phyloP scores from a whole-genome alignment of 768 basidiomycete species.

The Pisolithus tinctorius region DNA sequence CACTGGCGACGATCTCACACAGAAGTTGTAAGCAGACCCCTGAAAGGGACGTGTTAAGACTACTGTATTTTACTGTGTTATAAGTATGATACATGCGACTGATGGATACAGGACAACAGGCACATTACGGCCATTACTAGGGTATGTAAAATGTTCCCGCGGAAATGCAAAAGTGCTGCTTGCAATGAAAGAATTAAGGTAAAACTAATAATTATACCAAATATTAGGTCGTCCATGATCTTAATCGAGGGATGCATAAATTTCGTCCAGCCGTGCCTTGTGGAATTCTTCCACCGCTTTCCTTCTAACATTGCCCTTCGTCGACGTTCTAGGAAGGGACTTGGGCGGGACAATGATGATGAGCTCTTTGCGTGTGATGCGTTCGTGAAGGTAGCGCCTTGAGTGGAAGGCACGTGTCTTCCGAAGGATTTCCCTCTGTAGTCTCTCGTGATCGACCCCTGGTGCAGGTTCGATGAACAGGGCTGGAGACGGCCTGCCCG shows the following conservation, averaged over 20 bases:
- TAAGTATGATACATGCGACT: neutral
- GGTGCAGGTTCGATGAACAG: conserved; percentile 64
- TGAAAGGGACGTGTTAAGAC: neutral
- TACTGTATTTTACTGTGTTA: neutral
- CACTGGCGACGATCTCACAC: conserved; percentile 10
- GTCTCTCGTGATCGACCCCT: conserved; percentile 47
- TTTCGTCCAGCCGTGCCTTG: conserved; percentile 48
- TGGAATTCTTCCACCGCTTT: conserved; percentile 67
- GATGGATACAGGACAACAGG: neutral
- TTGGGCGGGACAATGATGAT: conserved; percentile 58
- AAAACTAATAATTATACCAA: neutral
- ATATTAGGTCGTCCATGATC: neutral
- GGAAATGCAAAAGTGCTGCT: conserved; percentile 6
- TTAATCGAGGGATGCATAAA: conserved; percentile 36
- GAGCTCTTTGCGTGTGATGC: conserved; percentile 58
- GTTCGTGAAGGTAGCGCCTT: conserved; percentile 73
- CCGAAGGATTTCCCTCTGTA: conserved; percentile 67
- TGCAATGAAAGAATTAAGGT: no score
- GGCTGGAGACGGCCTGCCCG: conserved; percentile 67
- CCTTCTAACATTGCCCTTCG: conserved; percentile 78
- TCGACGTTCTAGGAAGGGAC: conserved; percentile 71
- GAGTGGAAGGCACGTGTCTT: conserved; percentile 69
- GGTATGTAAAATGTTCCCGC: conserved; percentile 13
- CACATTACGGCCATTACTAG: conserved; percentile 5
- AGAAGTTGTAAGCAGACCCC: neutral